Conservation (phyloP, 768 basidiomycete species). For the Dioszegia crocea region DNA sequence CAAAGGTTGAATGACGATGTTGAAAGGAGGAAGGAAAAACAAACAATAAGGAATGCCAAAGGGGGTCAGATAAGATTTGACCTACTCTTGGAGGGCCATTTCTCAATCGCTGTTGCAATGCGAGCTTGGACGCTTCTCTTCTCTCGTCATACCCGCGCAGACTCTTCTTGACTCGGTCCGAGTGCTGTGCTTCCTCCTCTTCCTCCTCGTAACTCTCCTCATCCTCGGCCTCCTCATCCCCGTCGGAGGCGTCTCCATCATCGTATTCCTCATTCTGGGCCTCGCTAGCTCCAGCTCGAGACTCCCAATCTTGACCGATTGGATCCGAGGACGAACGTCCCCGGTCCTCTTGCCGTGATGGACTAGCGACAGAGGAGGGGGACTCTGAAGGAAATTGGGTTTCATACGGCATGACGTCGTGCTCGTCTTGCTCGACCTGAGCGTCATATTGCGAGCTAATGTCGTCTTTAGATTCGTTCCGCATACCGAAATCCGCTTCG, state of each 20-base stretch:
- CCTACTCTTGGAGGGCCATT: neutral
- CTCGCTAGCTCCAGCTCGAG: neutral
- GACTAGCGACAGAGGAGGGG: neutral
- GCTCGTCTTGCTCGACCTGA: too few relatives aligned
- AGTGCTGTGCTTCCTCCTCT: neutral
- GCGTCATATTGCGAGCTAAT: too few relatives aligned
- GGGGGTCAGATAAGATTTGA: neutral
- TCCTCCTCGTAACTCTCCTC: neutral
- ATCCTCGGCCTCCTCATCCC: neutral
- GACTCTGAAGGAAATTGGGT: neutral
- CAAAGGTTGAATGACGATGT: too few relatives aligned
- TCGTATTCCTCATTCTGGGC: neutral
- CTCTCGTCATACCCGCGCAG: neutral
- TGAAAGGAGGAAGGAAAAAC: too few relatives aligned
- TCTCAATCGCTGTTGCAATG: neutral
- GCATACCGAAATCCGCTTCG: neutral
- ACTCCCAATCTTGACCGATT: neutral
- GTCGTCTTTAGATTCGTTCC: too few relatives aligned
- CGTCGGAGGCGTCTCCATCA: neutral
- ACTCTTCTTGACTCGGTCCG: neutral
- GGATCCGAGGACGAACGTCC: slow-evolving; percentile 1
- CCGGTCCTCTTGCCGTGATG: neutral
- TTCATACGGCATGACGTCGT: neutral
- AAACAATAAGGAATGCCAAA: neutral
- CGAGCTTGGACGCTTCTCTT: slow-evolving; percentile 1